Evolutionary conservation across 805 yeast species (phyloP).

Genomic region (Starmera caribaea): DNA sequence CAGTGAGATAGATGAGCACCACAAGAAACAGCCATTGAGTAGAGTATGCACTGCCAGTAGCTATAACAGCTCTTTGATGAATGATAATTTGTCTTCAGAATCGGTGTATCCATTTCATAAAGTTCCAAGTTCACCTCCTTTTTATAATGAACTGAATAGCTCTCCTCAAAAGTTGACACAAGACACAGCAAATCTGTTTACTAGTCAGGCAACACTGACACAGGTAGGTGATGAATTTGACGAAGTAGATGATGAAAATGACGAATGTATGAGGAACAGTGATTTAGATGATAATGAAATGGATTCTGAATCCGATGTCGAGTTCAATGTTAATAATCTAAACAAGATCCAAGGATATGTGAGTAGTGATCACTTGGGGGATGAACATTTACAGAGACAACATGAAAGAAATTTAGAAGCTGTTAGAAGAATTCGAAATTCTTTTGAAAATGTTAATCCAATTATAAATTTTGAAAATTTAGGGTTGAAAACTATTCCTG

Average conservation of each 20-base stretch:
- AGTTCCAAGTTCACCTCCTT: conserved; percentile 18
- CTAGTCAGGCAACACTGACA: conserved; percentile 16
- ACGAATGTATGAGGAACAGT: neutral
- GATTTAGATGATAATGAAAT: conserved; percentile 1
- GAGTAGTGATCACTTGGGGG: conserved; percentile 12
- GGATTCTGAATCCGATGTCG: conserved; percentile 10
- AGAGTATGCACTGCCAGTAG: no score
- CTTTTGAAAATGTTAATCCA: conserved; percentile 38
- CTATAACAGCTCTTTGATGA: conserved; percentile 4
- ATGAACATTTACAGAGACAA: conserved; percentile 14
- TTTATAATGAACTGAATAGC: conserved; percentile 3
- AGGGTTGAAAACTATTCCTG: conserved; percentile 40
- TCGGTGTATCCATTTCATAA: conserved; percentile 11
- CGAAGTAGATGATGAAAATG: conserved; percentile 1
- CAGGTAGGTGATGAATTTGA: conserved; percentile 4
- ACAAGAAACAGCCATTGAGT: no score
- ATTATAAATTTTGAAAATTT: conserved; percentile 38
- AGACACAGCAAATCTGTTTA: conserved; percentile 3
- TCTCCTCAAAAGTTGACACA: conserved; percentile 9
- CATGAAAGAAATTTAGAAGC: conserved; percentile 21
- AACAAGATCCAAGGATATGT: conserved; percentile 16
- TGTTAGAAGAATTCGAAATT: conserved; percentile 28
- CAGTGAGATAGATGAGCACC: no score
- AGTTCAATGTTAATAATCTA: conserved; percentile 15
- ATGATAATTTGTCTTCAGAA: conserved; percentile 17